Evolutionary conservation across 1,139 yeast genomes (phyloP), one percentile per base, ranked within the genome.

Genomic region (Scheffersomyces lignicola): DNA sequence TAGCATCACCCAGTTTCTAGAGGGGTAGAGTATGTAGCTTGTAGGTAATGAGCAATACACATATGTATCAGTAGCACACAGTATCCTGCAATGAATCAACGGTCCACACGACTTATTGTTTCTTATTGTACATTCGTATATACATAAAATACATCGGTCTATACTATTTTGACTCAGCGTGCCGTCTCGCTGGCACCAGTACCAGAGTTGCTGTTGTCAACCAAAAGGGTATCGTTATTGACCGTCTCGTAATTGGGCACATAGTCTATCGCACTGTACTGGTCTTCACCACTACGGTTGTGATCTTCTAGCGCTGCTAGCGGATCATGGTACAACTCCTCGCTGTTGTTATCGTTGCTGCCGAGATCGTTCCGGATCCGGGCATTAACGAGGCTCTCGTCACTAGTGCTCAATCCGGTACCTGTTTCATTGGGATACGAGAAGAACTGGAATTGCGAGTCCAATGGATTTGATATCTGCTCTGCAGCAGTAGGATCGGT

Each of bases 191-290:
- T 23, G 28, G 29, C 32, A 32, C 35, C 36, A 5, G 42, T 22
- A 32, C 24, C 33, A 31, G 17, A 27, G n/a, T 31, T 13, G n/a
- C 22, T 33, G 28, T 33, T 32, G 8, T 34, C 29, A 7, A 42
- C 35, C 7, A 52, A 42, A 30, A 59, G 45, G 31, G 39, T 45
- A 48, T 65, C 70, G 31, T 61, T 49, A 24, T 51, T 53, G 2
- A 58, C 56, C 5, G 51, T 43, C 38, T 62, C 61, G 45, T 69
- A 69, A 40, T 55, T 58, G 1, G 75, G 75, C 3, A 68, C 75
- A 39, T 48, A 61, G 35, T 67, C 73, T 12, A 53, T 52, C 7
- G 47, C 46, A 26, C 56, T 56, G 29, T 54, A 48, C 36, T 49
- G 55, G 24, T 57, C 50, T 27, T 31, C 31, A n/a, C 31, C 30